A percentile compares a stretch with the other conserved stretches of the same genome.
phyloP scores from a whole-genome alignment of 2,329 filamentous ascomycete genomes.

The Phialemoniopsis sp. region DNA sequence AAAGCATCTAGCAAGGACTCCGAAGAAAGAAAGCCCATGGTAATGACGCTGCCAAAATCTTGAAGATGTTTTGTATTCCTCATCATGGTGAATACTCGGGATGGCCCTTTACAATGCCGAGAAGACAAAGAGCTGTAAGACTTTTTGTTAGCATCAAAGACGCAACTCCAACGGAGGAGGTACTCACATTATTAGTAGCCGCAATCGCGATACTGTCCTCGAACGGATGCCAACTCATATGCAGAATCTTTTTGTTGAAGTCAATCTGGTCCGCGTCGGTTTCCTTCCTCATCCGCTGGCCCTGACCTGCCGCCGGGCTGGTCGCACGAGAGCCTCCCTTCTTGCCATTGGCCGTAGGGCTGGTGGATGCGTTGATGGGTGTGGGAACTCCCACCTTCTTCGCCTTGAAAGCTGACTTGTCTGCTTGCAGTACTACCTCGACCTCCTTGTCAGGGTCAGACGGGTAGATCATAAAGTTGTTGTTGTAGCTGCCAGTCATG shows the following conservation, averaged over 20 bases:
- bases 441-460: slow-evolving; percentile 94
- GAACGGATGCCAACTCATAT: slow-evolving; percentile 99
- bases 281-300: slow-evolving; percentile 96
- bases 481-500: slow-evolving; percentile 99
- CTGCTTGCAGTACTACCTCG: slow-evolving; percentile 93
- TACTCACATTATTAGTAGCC: slow-evolving; percentile 95
- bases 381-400: slow-evolving; percentile 99
- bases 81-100: too few relatives aligned
- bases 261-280: slow-evolving; percentile 99
- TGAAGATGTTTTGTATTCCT: too few relatives aligned
- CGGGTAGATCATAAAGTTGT: slow-evolving; percentile 99
- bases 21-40: too few relatives aligned
- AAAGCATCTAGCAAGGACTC: too few relatives aligned
- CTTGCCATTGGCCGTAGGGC: slow-evolving; percentile 73
- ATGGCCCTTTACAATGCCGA: slow-evolving; percentile 12
- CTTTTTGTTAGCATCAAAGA: slow-evolving; percentile 12
- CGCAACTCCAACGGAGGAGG: not conserved
- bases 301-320: slow-evolving; percentile 78
- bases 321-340: slow-evolving; percentile 84
- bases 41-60: too few relatives aligned
- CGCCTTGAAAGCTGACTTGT: slow-evolving; percentile 99
- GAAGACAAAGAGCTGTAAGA: slow-evolving; percentile 24
- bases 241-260: slow-evolving; percentile 99
- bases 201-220: slow-evolving; percentile 99
- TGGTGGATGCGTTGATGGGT: slow-evolving; percentile 82